Evolutionary conservation across 2,329 filamentous ascomycete genomes (phyloP), one percentile per base, ranked within the genome.

Genomic region (Thielaviopsis euricoi): DNA sequence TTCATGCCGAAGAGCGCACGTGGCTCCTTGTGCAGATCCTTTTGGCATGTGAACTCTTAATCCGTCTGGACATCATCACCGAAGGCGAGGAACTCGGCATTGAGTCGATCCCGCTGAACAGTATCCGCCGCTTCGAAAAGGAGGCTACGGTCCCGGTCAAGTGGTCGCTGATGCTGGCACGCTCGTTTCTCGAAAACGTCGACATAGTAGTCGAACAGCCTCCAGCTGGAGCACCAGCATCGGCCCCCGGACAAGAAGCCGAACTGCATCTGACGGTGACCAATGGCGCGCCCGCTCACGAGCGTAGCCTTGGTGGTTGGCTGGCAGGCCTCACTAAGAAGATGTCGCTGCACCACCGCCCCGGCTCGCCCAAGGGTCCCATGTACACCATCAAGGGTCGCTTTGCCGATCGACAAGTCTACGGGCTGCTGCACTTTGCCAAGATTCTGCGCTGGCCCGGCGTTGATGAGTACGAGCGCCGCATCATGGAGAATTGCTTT

Each of bases 101-200:
- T 4, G 73, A 75, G 55, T 71, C 70, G 52, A 73, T 81, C 57
- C 75, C 73, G 60, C 73, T 76, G n/a, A 72, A 76, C 29, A 78
- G 83, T 60, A 73, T 83, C 2, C 74, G 78, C 52, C 74, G 74
- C 51, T 84, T 85, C 60, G 81, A 85, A 64, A 77, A 79, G 62
- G 76, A 78, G 49, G 80, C 81, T 25, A 83, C 77, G 23, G 66
- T 71, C 13, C 77, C 78, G n/a, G 80, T 85, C 21, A 82, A 79
- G 64, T 86, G 82, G 82, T 84, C 82, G 3, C 69, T 86, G 46
- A 71, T 84, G 48, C 71, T 86, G 33, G 82, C 82, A 17, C 74
- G 81, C 25, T 74, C 76, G 50, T 86, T 82, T 82, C 73, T 86
- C n/a, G 79, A 85, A 61, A 85, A 86, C 60, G 82, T 86, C 29